Conservation (phyloP, 495 filamentous ascomycete species). For the Penicillium diatomitis region DNA sequence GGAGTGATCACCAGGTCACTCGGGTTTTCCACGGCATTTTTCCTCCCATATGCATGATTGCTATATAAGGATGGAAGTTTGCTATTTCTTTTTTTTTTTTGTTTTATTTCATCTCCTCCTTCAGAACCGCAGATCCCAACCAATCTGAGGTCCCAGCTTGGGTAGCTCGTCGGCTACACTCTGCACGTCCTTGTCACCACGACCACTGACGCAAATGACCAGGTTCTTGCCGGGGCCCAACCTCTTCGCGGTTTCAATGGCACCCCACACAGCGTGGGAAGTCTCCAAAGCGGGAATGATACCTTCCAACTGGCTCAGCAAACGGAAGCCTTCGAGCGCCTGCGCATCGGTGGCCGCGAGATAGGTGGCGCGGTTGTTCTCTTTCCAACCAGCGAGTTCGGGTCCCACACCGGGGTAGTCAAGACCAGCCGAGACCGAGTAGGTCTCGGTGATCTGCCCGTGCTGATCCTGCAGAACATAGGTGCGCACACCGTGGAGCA, state of each 20-base stretch:
- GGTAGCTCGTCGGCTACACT: slow-evolving; percentile 94
- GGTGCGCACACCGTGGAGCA: slow-evolving; percentile 89
- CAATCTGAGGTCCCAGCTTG: slow-evolving; percentile 81
- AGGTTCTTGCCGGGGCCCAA: slow-evolving; percentile 82
- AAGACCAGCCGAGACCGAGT: slow-evolving; percentile 90
- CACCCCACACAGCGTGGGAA: slow-evolving; percentile 87
- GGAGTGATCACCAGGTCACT: no score
- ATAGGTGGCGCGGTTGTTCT: slow-evolving; percentile 73
- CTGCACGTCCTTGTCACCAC: slow-evolving; percentile 98
- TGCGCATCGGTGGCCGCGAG: slow-evolving; percentile 89
- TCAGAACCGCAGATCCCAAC: slow-evolving; percentile 83
- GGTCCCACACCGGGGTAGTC: slow-evolving; percentile 97
- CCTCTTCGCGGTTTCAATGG: slow-evolving; percentile 83
- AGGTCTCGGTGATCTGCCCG: slow-evolving; percentile 89
- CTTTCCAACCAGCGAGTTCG: slow-evolving; percentile 87
- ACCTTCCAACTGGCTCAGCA: slow-evolving; percentile 77
- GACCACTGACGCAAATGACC: slow-evolving; percentile 83
- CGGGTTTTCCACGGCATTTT: no score
- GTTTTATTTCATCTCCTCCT: not conserved
- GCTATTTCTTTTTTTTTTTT: no score
- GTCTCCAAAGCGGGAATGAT: slow-evolving; percentile 96
- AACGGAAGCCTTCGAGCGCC: slow-evolving; percentile 76
- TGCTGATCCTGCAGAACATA: slow-evolving; percentile 88
- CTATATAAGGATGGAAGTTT: no score
- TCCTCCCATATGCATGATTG: no score